Conservation (phyloP, 768 basidiomycete genomes). For the Tephrocybe rancida region DNA sequence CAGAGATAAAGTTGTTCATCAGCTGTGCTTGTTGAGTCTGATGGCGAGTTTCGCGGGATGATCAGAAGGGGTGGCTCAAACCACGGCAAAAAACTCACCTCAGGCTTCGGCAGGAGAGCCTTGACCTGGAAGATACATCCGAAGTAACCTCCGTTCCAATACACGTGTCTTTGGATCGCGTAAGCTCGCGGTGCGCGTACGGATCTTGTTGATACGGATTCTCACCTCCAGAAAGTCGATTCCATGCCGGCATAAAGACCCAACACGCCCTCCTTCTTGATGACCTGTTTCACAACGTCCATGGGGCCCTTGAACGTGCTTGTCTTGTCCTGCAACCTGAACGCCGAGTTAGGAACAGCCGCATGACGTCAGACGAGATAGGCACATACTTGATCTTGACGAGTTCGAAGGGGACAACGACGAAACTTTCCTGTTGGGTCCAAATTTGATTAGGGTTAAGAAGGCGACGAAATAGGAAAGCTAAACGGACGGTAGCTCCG, state of each 20-base stretch:
- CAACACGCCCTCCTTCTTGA: constrained; percentile 77
- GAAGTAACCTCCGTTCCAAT: constrained; percentile 98
- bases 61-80: not conserved
- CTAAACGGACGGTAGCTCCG: constrained; percentile 71
- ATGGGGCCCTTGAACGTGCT: constrained; percentile 90
- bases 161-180: constrained; percentile 58
- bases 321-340: constrained; percentile 87
- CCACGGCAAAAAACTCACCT: constrained; percentile 45
- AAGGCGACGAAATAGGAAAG: not conserved
- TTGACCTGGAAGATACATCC: constrained; percentile 89
- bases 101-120: constrained; percentile 77
- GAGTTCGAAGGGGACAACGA: constrained; percentile 96
- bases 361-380: not conserved
- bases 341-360: not conserved
- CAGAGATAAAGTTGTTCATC: constrained; percentile 92
- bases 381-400: constrained; percentile 82
- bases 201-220: not conserved
- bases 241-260: constrained; percentile 96
- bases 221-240: constrained; percentile 93
- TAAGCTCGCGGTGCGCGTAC: not conserved
- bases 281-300: constrained; percentile 83
- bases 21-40: constrained; percentile 72
- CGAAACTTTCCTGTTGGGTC: constrained; percentile 73
- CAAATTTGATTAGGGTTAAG: not conserved
- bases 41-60: not conserved